A percentile compares a stretch with the other conserved stretches of the same genome.
These are phyloP conservation scores for Lachnellula cervina DNA, from an alignment of 2,329 filamentous ascomycete genomes.

Conservation along the genomic window DNA sequence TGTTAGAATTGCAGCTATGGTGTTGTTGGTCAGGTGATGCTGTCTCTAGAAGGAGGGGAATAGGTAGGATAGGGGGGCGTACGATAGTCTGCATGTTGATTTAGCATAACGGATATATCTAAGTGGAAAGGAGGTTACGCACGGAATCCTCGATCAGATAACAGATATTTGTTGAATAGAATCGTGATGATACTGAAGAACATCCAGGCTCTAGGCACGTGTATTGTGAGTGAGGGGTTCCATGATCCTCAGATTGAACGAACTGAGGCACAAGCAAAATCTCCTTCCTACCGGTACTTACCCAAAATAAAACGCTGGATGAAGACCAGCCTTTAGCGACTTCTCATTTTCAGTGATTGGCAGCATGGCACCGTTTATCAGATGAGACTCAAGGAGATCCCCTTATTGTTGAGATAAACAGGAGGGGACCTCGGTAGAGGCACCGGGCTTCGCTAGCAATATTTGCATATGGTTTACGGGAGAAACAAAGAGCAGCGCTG, in stretches of 20 bases:
- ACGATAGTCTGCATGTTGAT: slow-evolving; percentile 11
- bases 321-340: neutral
- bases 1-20: slow-evolving; percentile 68
- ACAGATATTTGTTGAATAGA: slow-evolving; percentile 97
- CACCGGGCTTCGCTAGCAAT: no score
- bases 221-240: slow-evolving; percentile 10
- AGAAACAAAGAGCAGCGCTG: no score
- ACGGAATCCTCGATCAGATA: slow-evolving; percentile 79
- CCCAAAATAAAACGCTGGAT: slow-evolving; percentile 80
- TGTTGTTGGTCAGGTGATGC: neutral
- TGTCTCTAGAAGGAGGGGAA: no score
- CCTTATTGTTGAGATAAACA: no score
- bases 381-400: no score
- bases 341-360: neutral
- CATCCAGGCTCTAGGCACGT: slow-evolving; percentile 70
- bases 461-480: no score
- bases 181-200: slow-evolving; percentile 86
- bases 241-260: neutral
- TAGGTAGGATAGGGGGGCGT: neutral
- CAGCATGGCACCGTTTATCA: neutral
- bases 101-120: neutral
- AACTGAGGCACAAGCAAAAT: neutral
- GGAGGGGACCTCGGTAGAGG: no score
- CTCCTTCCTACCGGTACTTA: slow-evolving; percentile 34
- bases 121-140: no score